Percentiles rank a stretch among this genome's conserved stretches.
These are phyloP conservation scores for Galeopsis tetrahit DNA, from an alignment of 257 asterid species.

Conservation along the genomic window DNA sequence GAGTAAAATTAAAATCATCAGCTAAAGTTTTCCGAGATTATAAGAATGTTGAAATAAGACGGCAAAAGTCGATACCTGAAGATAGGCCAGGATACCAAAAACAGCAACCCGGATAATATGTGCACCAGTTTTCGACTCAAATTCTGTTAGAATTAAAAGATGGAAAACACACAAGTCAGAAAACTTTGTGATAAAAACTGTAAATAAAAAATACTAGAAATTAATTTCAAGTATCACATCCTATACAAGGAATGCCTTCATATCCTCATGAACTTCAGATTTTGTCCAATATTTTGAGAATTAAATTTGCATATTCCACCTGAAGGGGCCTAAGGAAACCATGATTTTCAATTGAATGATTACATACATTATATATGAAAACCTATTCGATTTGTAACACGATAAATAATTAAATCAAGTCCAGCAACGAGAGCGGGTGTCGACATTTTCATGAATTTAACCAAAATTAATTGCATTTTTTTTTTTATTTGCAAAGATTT, in stretches of 20 bases:
- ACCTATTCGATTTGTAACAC: background rate
- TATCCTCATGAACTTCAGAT: background rate
- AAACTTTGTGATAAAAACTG: background rate
- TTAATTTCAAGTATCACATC: background rate
- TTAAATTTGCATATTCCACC: background rate
- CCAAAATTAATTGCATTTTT: background rate
- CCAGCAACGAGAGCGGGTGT: background rate
- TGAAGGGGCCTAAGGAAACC: background rate
- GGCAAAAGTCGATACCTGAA: constrained; percentile 64
- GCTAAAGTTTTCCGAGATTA: constrained; percentile 32
- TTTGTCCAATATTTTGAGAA: background rate
- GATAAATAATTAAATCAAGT: background rate
- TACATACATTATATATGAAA: background rate
- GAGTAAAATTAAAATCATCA: constrained; percentile 46
- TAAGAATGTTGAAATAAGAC: background rate
- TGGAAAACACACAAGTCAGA: background rate
- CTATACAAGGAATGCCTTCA: background rate
- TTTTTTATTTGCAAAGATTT: background rate
- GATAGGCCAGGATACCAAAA: constrained; percentile 93
- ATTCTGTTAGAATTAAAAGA: constrained; percentile 46
- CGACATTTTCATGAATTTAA: constrained; percentile 5
- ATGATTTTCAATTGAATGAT: background rate
- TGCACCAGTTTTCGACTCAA: constrained; percentile 95
- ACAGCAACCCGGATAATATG: constrained; percentile 83
- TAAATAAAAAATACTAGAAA: no score